These are phyloP conservation scores for Fusarium beomiforme DNA, from an alignment of 2,329 filamentous ascomycete genomes.

Conservation along the genomic window DNA sequence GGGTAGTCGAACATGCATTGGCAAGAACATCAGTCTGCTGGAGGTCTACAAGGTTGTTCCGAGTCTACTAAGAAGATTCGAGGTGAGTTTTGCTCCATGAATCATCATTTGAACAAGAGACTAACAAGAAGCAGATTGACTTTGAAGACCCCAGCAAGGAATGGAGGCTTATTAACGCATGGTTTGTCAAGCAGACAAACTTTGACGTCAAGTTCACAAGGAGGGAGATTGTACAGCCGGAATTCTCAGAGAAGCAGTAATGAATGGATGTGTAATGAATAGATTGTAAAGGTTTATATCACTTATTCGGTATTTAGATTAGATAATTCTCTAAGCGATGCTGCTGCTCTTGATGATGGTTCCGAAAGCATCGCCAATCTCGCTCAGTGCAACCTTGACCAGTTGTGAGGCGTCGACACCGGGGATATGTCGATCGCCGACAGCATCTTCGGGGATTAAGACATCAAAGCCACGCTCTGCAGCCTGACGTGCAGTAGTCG, in stretches of 20 bases:
- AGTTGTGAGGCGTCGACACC: constrained; percentile 66
- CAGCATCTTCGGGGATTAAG: constrained; percentile 67
- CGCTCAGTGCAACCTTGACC: constrained; percentile 60
- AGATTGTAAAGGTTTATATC: background rate
- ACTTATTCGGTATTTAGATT: no score
- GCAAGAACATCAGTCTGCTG: constrained; percentile 71
- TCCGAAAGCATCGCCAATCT: constrained; percentile 71
- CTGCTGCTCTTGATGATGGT: constrained; percentile 61
- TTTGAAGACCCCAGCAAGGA: constrained; percentile 65
- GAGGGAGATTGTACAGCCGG: constrained; percentile 55
- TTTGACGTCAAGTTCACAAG: constrained; percentile 59
- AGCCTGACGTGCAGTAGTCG: constrained; percentile 69
- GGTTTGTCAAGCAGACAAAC: constrained; percentile 70
- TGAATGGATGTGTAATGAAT: background rate
- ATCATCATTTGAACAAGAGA: fast-evolving
- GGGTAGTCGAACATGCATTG: constrained; percentile 75
- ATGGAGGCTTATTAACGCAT: constrained; percentile 69
- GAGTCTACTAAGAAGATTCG: constrained; percentile 39
- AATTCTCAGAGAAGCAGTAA: constrained; percentile 13
- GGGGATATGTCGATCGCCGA: constrained; percentile 74
- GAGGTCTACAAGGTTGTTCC: constrained; percentile 73
- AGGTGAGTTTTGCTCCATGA: constrained; percentile 1
- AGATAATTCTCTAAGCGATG: constrained; percentile 29
- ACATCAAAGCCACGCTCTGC: constrained; percentile 72
- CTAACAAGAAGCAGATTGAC: constrained; percentile 54